Base-by-base conservation (phyloP, 2,329 filamentous ascomycete species). In the Neofusicoccum laricinum region DNA sequence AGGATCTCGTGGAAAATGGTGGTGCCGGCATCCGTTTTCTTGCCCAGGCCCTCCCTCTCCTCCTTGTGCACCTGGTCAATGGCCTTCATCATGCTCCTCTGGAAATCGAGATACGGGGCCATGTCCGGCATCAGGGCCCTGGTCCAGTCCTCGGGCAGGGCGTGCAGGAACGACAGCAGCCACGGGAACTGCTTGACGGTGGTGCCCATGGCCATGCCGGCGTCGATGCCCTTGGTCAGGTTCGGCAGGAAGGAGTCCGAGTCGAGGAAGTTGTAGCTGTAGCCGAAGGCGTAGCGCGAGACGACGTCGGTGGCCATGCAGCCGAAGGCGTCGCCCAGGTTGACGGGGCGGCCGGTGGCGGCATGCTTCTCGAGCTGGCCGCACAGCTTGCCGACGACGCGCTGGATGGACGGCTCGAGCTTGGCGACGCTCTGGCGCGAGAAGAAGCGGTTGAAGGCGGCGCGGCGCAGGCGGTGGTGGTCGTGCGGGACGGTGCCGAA, bases 381-480 rank as follows among this genome's bases (percentile, higher is more conserved):
- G 45, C 49, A 63, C 41, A 69, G 53, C 32, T 64, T 65, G 41
- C 62, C 46, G n/a, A 65, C 51, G 36, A 61, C 34, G 36, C 50
- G 41, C 17, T 65, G 64, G 25, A 69, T 49, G 14, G 58, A 38
- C 3, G 66, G 66, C 17, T 65, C 64, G 51, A 69, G 65, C 36
- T 57, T 49, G 17, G 30, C 32, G 10, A 69, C 59, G 30, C 63
- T 64, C 34, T 34, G 15, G 14, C 49, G 51, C 40, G 61, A 64
- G 66, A 69, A 68, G 66, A 67, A 68, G 61, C 61, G 65, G 50
- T 48, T 62, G 48, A 68, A 48, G 25, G 64, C 64, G 36, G 19
- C 41, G 55, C 65, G 65, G 63, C 62, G 61, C 43, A 67, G 51
- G 11, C 70, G 71, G 62, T 77, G 75, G n/a, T 65, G 64, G 43